A percentile compares a stretch with the other conserved stretches of the same genome.
Evolutionary conservation across 176 grass and related monocot genomes (phyloP).

Genomic region (Aegilops umbellulata): DNA sequence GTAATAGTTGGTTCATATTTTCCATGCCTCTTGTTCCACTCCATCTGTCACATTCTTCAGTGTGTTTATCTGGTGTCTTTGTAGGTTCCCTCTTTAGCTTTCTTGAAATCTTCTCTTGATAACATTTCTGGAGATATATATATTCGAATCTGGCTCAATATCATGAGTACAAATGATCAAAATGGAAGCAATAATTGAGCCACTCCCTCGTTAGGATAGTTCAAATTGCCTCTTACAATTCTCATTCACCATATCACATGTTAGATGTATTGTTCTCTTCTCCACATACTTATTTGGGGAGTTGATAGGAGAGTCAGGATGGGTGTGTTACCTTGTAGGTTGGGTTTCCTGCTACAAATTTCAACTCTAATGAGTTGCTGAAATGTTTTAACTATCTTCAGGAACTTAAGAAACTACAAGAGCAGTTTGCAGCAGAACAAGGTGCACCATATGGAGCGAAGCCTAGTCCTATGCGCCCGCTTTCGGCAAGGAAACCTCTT

Average conservation of each 20-base stretch:
- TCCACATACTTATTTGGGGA: background rate
- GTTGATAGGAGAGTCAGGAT: background rate
- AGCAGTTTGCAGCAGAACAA: constrained; percentile 73
- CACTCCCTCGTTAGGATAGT: background rate
- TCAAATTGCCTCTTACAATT: background rate
- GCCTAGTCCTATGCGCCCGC: constrained; percentile 68
- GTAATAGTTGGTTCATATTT: constrained; percentile 38
- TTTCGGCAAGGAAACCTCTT: constrained; percentile 66
- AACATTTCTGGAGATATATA: background rate
- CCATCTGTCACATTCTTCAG: background rate
- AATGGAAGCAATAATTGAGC: background rate
- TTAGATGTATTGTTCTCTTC: background rate
- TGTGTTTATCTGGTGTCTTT: background rate
- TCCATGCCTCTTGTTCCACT: background rate
- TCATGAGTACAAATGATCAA: background rate
- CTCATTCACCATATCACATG: background rate
- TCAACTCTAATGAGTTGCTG: background rate
- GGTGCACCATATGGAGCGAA: constrained; percentile 54
- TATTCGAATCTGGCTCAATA: background rate
- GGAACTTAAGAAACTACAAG: constrained; percentile 86
- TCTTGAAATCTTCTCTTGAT: background rate
- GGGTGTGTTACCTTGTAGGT: background rate
- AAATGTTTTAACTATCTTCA: constrained; percentile 33
- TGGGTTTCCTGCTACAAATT: background rate
- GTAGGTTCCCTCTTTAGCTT: background rate